These are phyloP conservation scores for Cladophialophora psammophila DNA, from an alignment of 2,329 filamentous ascomycete species.

Conservation along the genomic window DNA sequence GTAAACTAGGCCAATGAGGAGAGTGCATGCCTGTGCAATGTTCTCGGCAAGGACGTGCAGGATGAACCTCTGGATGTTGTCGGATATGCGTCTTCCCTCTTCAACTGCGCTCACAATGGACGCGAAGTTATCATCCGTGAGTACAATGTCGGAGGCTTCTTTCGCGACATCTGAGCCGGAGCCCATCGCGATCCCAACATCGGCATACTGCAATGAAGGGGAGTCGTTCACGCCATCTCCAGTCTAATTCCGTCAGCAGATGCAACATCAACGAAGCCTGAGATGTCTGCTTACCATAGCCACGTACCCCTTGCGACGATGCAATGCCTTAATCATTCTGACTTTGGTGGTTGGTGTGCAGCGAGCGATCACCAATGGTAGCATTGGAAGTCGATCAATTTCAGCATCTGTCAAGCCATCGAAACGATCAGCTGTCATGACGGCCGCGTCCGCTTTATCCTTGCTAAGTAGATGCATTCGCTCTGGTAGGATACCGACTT, in stretches of 20 bases:
- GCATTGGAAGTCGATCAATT: conserved; percentile 63
- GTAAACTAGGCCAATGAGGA: conserved; percentile 84
- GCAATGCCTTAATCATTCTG: conserved; percentile 76
- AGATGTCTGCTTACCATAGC: conserved; percentile 65
- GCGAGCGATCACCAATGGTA: conserved; percentile 66
- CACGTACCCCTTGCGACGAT: conserved; percentile 71
- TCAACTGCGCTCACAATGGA: conserved; percentile 84
- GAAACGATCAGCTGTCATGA: conserved; percentile 75
- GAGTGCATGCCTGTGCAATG: conserved; percentile 80
- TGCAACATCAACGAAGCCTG: background rate
- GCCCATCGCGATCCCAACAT: conserved; percentile 90
- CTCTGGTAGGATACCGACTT: conserved; percentile 73
- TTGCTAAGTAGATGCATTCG: conserved; percentile 66
- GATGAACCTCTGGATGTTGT: conserved; percentile 89
- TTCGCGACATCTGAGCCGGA: conserved; percentile 85
- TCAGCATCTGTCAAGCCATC: conserved; percentile 74
- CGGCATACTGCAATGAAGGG: conserved; percentile 78
- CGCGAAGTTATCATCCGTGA: conserved; percentile 86
- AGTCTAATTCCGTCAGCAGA: conserved; percentile 56
- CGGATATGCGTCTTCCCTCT: conserved; percentile 84
- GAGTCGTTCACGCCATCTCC: conserved; percentile 90
- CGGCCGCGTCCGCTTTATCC: conserved; percentile 66
- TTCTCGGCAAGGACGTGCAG: conserved; percentile 81
- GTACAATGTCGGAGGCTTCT: conserved; percentile 68
- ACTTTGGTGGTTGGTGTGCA: conserved; percentile 73